Evolutionary conservation across 768 basidiomycete genomes (phyloP), one percentile per base, ranked within the genome.

Genomic region (Hypholoma fasciculare): DNA sequence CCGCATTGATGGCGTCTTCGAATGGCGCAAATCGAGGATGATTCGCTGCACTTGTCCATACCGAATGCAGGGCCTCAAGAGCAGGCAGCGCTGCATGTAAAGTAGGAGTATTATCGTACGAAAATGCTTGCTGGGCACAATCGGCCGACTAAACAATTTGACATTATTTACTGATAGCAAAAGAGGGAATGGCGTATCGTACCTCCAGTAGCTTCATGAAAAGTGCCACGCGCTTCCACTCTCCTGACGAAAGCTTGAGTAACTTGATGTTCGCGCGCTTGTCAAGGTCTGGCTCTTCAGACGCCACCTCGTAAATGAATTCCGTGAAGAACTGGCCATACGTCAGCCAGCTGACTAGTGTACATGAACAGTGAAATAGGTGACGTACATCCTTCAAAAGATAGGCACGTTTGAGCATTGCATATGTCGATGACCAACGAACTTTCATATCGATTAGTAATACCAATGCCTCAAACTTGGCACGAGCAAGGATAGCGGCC

Each of bases 51-150:
- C 36, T 60, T 1, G 61, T 56, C 74, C 72, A 76, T 1, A 60
- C 65, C 7, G 60, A 56, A 55, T 74, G 68, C 0, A 77, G 64
- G 0, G 53, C 58, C 52, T 75, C 71, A 34, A 76, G 66, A 0
- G 73, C 73, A 36, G 75, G 74, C 19, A 75, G 61, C 0, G 66
- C 72, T 27, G 53, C 52, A 50, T 71, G 65, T 11, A 76, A 66
- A 0, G 69, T 62, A 1, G 73, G 65, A 4, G 59, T 51, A 16
- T 56, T 60, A 9, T 73, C 68, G 12, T 69, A 65, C 2, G 71
- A 75, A 46, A 72, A 74, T 11, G 68, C 63, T 48, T 74, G 74
- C 58, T 76, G 73, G 2, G 71, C 65, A 14, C 52, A 26, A 53
- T 74, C 69, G 2, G 72, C 71, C 57, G 65, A 59, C 72, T n/a